These are phyloP conservation scores for Tuber borchii DNA, from an alignment of 495 filamentous ascomycete species.

Conservation along the genomic window DNA sequence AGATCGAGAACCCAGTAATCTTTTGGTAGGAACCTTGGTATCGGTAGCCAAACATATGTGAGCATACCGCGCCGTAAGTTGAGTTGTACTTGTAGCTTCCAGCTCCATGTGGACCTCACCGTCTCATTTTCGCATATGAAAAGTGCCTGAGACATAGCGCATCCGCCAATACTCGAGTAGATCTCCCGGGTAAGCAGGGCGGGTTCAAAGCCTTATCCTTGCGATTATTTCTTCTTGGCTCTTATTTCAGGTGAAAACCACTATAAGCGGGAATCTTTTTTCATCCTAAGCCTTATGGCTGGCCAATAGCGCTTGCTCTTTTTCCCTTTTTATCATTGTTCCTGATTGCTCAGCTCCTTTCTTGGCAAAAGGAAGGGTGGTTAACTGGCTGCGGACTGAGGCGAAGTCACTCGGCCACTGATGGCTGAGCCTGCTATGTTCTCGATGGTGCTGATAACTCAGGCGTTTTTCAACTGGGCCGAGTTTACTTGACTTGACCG, in stretches of 20 bases:
- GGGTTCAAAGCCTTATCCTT: neutral
- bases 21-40: neutral
- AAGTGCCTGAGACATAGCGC: neutral
- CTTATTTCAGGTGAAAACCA: conserved; percentile 2
- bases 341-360: neutral
- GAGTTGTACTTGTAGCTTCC: neutral
- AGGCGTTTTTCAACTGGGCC: neutral
- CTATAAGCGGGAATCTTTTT: neutral
- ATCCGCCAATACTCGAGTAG: neutral
- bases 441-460: neutral
- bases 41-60: neutral
- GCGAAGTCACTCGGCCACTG: conserved; percentile 5
- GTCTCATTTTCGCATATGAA: neutral
- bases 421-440: neutral
- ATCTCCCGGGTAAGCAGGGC: neutral
- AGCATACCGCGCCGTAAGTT: neutral
- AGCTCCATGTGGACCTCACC: neutral
- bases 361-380: neutral
- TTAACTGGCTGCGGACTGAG: neutral
- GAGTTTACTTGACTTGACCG: neutral
- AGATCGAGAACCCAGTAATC: neutral
- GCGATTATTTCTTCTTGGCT: neutral
- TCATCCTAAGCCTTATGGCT: neutral
- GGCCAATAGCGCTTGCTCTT: neutral
- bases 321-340: neutral